Evolutionary conservation across 2,329 filamentous ascomycete species (phyloP), one percentile per base, ranked within the genome.

Genomic region (Pseudogymnoascus sp.): DNA sequence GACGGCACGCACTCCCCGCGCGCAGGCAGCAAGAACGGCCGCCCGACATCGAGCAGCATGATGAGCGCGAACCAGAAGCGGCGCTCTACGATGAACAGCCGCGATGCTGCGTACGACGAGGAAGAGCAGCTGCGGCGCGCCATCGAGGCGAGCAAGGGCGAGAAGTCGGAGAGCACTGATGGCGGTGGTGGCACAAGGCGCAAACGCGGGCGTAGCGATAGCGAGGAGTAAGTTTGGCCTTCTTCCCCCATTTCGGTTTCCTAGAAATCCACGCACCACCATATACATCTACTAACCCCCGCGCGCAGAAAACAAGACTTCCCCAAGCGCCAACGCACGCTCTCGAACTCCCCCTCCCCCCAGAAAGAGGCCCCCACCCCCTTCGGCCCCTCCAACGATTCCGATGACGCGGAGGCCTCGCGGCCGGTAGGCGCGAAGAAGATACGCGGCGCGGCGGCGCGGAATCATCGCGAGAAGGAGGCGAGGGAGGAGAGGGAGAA

Each of bases 21-120:
- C 69, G 36, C 31, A 36, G 81, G 79, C 71, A 79, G 78, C 70
- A 86, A 84, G 77, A 85, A 75, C 73, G 84, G 78, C 68, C 85
- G 81, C 39, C 71, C 70, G 60, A 79, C 79, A 63, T 80, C 79
- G 63, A 69, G 82, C 81, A 73, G 71, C 62, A 65, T 72, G 31
- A 72, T 73, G 62, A 72, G 71, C 65, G 37, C 43, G 45, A 79
- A 81, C 51, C 76, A 77, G 39, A 98, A 97, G 75, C 86, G 95
- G 65, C 85, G 95, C 28, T 96, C 92, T 19, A 99, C 95, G 6
- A 97, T 98, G 92, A 96, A 98, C 73, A 99, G 95, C 75, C 87
- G 93, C 67, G 90, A 92, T 75, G 93, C 93, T 45, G 93, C 92
- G 21, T 98, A 98, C 71, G 93, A 98, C 68, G 95, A 99, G 76